Base-by-base conservation (phyloP, 1,139 yeast species). In the Tardiomyces blankii region DNA sequence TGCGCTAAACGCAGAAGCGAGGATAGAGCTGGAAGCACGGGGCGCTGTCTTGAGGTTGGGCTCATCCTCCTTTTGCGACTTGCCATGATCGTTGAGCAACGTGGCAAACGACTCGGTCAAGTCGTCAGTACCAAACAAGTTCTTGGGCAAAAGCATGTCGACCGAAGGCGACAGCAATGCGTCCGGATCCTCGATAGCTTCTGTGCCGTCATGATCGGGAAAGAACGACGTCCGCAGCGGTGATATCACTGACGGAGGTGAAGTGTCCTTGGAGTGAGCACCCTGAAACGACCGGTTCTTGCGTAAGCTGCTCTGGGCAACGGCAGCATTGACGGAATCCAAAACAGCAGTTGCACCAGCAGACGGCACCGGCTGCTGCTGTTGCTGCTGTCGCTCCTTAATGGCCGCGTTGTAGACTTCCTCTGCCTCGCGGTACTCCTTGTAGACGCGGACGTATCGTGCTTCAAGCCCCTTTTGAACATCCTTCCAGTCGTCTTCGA, bases 391-490 rank as follows among this genome's bases (percentile, higher is more conserved):
- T 46, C 5, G 48, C 45, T 3, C 44, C 48, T 13, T 46, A 40
- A 30, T 46, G 43, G n/a, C 45, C 40, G 51, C 53, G 33, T 47
- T 49, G 42, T 56, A 51, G 6, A 54, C 51, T 28, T 51, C 53
- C 14, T 52, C 52, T 1, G 67, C 64, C 18, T 57, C 61, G 41
- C 61, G 60, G 44, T 60, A 64, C 42, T 55, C 54, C 25, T 55
- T 51, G 42, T 59, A 57, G n/a, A 61, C 64, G 39, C 54, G 52
- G 13, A 64, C 51, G 42, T 65, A 64, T 2, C 66, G 50, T 40
- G 58, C 51, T 45, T 63, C 68, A 28, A 64, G 54, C n/a, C 53
- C 58, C 40, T 61, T 61, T 44, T 64, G 68, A 3, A 54, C 54
- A 39, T 53, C 53, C 30, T 53, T 51, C 69, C 69, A 65, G 11